phyloP scores from a whole-genome alignment of 129 eudicot species.

The Helichrysum umbraculigerum region DNA sequence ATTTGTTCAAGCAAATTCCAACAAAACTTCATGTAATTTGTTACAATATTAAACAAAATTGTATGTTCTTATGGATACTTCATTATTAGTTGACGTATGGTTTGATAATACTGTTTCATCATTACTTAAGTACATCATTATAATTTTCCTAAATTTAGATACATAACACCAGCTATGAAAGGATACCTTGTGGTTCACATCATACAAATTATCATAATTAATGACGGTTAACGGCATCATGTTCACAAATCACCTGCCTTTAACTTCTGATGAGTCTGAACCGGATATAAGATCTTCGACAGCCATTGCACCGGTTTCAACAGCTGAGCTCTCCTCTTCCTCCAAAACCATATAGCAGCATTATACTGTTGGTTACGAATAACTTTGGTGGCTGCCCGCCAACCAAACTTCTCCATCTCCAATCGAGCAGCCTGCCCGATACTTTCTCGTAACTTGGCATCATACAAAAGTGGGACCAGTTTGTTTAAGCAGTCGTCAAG shows the following conservation, averaged over 20 bases:
- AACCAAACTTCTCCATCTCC: constrained; percentile 94
- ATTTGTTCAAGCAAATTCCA: constrained; percentile 33
- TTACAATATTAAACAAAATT: neutral
- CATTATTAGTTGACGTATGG: too few relatives aligned
- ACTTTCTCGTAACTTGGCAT: constrained; percentile 53
- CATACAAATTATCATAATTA: constrained; percentile 15
- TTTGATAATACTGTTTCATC: too few relatives aligned
- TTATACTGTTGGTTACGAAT: constrained; percentile 85
- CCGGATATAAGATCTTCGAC: constrained; percentile 34
- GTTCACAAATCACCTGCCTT: constrained; percentile 43
- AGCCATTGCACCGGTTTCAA: constrained; percentile 76
- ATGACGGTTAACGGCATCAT: neutral
- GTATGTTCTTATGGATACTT: neutral
- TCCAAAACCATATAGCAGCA: constrained; percentile 96
- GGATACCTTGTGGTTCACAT: constrained; percentile 1
- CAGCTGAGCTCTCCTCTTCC: constrained; percentile 70
- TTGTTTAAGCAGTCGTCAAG: constrained; percentile 86
- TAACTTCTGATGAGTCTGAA: constrained; percentile 34
- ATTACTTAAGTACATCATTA: neutral
- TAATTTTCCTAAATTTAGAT: neutral
- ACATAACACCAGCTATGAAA: constrained; percentile 21
- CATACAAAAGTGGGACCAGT: constrained; percentile 59
- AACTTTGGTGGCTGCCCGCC: constrained; percentile 87
- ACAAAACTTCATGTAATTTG: constrained; percentile 24
- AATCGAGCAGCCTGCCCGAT: constrained; percentile 88